Percentiles rank a stretch among this genome's conserved stretches.
Conservation (phyloP, 371 early-diverging fungal species). For the Mortierella sp. region DNA sequence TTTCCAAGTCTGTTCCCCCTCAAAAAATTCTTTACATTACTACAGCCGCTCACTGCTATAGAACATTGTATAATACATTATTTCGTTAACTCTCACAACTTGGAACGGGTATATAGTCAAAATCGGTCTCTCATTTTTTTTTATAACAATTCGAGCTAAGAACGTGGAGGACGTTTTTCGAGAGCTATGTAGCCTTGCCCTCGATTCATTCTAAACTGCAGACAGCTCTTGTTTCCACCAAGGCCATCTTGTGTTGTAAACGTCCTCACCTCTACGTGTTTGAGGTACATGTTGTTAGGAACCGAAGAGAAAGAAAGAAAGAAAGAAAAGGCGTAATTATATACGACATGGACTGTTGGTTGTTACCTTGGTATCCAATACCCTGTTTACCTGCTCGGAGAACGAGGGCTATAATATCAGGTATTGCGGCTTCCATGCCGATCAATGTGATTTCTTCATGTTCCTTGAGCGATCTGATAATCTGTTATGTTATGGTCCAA, state of each 20-base stretch:
- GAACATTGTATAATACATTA: conserved; percentile 7
- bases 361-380: conserved; percentile 52
- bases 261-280: conserved; percentile 40
- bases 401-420: conserved; percentile 46
- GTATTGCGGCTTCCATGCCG: conserved; percentile 56
- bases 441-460: conserved; percentile 52
- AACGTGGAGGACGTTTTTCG: conserved; percentile 38
- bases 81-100: neutral
- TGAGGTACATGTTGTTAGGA: neutral
- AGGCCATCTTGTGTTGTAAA: conserved; percentile 54
- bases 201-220: conserved; percentile 47
- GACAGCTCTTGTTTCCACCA: conserved; percentile 56
- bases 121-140: neutral
- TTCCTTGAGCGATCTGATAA: conserved; percentile 38
- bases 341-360: neutral
- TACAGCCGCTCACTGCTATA: neutral
- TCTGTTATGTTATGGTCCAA: conserved; percentile 8
- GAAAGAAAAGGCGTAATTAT: too few species aligned
- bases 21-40: neutral
- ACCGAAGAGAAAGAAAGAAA: neutral
- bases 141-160: conserved; percentile 7
- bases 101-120: neutral
- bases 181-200: conserved; percentile 44
- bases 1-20: neutral
- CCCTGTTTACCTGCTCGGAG: conserved; percentile 45